Conservation (phyloP, 1,284 basidiomycete species). For the Marasmius fiardii region DNA sequence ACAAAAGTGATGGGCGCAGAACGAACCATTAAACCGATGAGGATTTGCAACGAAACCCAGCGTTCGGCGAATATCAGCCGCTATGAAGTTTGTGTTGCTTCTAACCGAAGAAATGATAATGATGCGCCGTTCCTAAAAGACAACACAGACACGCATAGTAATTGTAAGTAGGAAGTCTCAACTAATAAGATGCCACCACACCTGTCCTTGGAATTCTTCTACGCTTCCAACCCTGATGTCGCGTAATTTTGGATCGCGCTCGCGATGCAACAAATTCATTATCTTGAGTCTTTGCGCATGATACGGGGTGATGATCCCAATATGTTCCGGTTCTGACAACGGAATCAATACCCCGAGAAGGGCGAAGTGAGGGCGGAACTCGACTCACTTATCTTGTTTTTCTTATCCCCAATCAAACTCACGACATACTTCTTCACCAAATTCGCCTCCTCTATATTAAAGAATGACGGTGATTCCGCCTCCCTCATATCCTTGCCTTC, state of each 20-base stretch:
- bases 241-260: slow-evolving; percentile 17
- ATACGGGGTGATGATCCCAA: slow-evolving; percentile 43
- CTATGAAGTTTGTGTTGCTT: slow-evolving; percentile 34
- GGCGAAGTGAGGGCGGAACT: background rate
- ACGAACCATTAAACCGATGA: slow-evolving; percentile 41
- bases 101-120: slow-evolving; percentile 46
- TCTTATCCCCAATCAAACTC: slow-evolving; percentile 27
- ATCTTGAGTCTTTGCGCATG: slow-evolving; percentile 40
- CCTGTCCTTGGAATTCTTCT: slow-evolving; percentile 42
- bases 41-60: slow-evolving; percentile 44
- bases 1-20: slow-evolving; percentile 1
- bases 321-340: slow-evolving; percentile 24
- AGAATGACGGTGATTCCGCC: slow-evolving; percentile 43
- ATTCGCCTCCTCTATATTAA: slow-evolving; percentile 43
- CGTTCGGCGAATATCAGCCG: slow-evolving; percentile 36
- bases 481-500: slow-evolving; percentile 40
- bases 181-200: background rate
- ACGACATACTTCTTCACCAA: slow-evolving; percentile 37
- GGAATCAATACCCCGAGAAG: background rate
- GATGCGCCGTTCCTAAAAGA: slow-evolving; percentile 37
- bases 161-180: background rate
- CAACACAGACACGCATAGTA: background rate
- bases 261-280: slow-evolving; percentile 13
- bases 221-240: slow-evolving; percentile 42
- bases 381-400: slow-evolving; percentile 17